Conservation (phyloP, 192 early-diverging fungal genomes). For the Backusella psychrophila region DNA sequence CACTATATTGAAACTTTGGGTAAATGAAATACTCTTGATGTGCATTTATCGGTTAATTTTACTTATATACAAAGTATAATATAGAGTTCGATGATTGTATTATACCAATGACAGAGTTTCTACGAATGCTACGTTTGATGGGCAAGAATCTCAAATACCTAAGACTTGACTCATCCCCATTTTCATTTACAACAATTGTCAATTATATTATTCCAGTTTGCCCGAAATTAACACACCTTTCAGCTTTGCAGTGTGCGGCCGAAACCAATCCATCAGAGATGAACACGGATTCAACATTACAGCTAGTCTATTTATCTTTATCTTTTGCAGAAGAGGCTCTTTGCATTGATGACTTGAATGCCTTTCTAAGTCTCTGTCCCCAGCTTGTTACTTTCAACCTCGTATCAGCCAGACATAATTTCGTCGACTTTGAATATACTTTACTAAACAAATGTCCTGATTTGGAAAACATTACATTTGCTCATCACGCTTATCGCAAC, state of each 20-base stretch:
- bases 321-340: neutral
- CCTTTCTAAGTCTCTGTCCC: neutral
- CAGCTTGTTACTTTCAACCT: neutral
- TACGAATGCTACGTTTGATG: neutral
- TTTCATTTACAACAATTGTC: neutral
- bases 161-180: neutral
- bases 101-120: neutral
- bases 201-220: neutral
- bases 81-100: neutral
- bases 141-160: constrained; percentile 10
- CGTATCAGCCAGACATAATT: neutral
- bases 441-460: neutral
- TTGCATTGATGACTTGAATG: neutral
- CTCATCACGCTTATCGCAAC: neutral
- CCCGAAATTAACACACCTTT: constrained; percentile 7
- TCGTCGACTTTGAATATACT: neutral
- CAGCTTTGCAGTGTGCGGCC: neutral
- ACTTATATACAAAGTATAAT: too few species aligned
- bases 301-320: neutral
- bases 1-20: constrained; percentile 12
- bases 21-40: neutral
- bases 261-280: neutral
- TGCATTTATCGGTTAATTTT: too few species aligned
- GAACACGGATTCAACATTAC: neutral
- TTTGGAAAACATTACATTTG: neutral